A percentile compares a stretch with the other conserved stretches of the same genome.
Evolutionary conservation across 2,329 filamentous ascomycete genomes (phyloP).

Genomic region (Phaeosphaeria sp.): DNA sequence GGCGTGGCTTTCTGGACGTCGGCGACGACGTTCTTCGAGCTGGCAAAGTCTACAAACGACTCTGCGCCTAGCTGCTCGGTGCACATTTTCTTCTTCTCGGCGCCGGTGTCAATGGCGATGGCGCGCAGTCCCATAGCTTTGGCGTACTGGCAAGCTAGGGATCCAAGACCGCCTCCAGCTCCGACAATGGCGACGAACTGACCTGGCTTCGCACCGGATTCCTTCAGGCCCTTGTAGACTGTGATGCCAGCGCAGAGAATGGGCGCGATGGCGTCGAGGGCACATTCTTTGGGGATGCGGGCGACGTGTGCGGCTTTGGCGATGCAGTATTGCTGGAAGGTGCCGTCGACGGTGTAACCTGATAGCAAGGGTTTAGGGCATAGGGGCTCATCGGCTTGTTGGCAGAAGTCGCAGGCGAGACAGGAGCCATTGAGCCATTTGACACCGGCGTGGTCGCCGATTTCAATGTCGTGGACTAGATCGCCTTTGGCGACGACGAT

Average conservation of each 20-base stretch:
- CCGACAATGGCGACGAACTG: slow-evolving; percentile 85
- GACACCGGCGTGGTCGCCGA: slow-evolving; percentile 87
- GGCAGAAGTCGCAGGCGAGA: slow-evolving; percentile 82
- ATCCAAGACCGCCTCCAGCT: slow-evolving; percentile 82
- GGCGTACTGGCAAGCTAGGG: slow-evolving; percentile 83
- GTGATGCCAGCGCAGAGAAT: slow-evolving; percentile 86
- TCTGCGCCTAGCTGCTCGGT: slow-evolving; percentile 71
- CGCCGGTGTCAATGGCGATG: slow-evolving; percentile 83
- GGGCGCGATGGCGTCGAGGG: slow-evolving; percentile 78
- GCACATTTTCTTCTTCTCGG: slow-evolving; percentile 78
- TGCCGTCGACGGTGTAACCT: slow-evolving; percentile 91
- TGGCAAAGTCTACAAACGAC: slow-evolving; percentile 80
- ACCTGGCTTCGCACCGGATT: slow-evolving; percentile 75
- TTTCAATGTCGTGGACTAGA: slow-evolving; percentile 74
- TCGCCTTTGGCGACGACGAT: slow-evolving; percentile 80
- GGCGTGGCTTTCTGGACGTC: slow-evolving; percentile 83
- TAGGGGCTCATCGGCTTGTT: slow-evolving; percentile 79
- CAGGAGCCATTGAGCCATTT: slow-evolving; percentile 93
- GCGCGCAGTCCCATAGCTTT: slow-evolving; percentile 85
- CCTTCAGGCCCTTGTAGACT: slow-evolving; percentile 91
- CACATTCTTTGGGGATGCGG: slow-evolving; percentile 76
- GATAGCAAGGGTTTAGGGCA: slow-evolving; percentile 78
- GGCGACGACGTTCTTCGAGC: slow-evolving; percentile 76
- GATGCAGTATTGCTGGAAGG: slow-evolving; percentile 91
- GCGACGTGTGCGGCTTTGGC: slow-evolving; percentile 87